phyloP scores from a whole-genome alignment of 2,329 filamentous ascomycete species.

The Gliomastix tumulicola region DNA sequence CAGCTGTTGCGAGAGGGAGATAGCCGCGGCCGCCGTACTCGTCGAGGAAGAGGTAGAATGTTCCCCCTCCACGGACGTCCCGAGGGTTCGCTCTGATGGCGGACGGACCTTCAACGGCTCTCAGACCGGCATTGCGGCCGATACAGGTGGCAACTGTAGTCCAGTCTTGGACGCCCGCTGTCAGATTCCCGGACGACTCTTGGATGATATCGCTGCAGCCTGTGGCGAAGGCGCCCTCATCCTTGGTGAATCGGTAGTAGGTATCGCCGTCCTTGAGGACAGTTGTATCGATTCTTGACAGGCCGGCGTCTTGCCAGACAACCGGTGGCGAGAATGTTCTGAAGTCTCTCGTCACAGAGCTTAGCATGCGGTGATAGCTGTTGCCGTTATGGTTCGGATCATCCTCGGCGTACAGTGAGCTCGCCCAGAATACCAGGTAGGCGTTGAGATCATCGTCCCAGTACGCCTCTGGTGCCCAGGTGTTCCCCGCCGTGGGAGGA shows the following conservation, averaged over 20 bases:
- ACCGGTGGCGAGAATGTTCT: conserved; percentile 37
- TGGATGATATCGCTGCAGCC: conserved; percentile 49
- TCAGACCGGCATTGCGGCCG: conserved; percentile 38
- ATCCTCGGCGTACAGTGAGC: conserved; percentile 29
- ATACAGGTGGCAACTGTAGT: conserved; percentile 38
- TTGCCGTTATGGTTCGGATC: conserved; percentile 31
- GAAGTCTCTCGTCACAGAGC: conserved; percentile 42
- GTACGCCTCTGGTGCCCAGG: conserved; percentile 46
- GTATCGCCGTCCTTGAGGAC: conserved; percentile 31
- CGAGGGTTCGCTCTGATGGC: conserved; percentile 40
- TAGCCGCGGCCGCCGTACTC: conserved; percentile 45
- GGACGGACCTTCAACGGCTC: conserved; percentile 43
- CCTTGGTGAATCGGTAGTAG: conserved; percentile 49
- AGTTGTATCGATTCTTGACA: conserved; percentile 45
- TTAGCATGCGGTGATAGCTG: conserved; percentile 46
- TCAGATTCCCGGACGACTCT: conserved; percentile 35
- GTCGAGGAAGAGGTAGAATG: conserved; percentile 49
- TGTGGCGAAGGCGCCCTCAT: conserved; percentile 39
- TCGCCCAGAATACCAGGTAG: conserved; percentile 39
- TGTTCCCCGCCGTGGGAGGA: conserved; percentile 41
- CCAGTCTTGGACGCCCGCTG: conserved; percentile 33
- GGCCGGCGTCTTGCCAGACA: conserved; percentile 44
- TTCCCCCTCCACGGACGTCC: conserved; percentile 42
- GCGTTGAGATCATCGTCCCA: conserved; percentile 33
- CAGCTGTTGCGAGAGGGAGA: conserved; percentile 41